Evolutionary conservation across 176 grass and related monocot species (phyloP), one percentile per base, ranked within the genome.

Genomic region (Pontederia paniculata): DNA sequence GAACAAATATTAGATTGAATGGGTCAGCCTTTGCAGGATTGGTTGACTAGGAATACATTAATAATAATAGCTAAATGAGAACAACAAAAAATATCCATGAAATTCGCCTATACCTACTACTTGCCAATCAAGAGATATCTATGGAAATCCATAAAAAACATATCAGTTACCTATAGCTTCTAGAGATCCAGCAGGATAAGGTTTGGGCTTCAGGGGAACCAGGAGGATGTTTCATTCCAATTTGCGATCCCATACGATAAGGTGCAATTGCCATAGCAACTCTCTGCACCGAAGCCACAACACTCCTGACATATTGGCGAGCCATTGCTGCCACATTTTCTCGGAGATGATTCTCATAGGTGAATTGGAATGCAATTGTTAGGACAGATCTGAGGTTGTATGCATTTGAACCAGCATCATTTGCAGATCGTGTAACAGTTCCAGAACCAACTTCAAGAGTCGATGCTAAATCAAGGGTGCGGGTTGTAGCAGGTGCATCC

Each of bases 361-460:
- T 76, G 53, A 95, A 95, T 61, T 95, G 89, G 57, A 95, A 95
- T 49, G 89, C 78, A 10, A 95, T 95, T 18, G 89, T 95, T 55
- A 95, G 58, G 6, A 95, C 84, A 0, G 89, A 95, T 58, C 84
- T 67, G 9, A 62, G 63, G 62, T 69, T 76, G 67, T 66, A 66
- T 0, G 16, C 12, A 3, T 54, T 19, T 0, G 81, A 21, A 0
- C 42, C 16, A 45, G 25, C 41, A 0, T 85, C 78, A 43, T 56
- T 57, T 42, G 48, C 49, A 58, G 55, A 19, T 12, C 63, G 75
- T 21, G 70, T 44, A n/a, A 54, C 56, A 54, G 58, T 65, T 62
- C 75, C 71, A 3, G 89, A 80, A 67, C 90, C 85, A 72, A 89
- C 76, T 71, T 89, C 90, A 6, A 96, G 85, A 0, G 90, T 81